Conservation (phyloP, 176 grass and related monocot genomes). For the Ananas comosus region DNA sequence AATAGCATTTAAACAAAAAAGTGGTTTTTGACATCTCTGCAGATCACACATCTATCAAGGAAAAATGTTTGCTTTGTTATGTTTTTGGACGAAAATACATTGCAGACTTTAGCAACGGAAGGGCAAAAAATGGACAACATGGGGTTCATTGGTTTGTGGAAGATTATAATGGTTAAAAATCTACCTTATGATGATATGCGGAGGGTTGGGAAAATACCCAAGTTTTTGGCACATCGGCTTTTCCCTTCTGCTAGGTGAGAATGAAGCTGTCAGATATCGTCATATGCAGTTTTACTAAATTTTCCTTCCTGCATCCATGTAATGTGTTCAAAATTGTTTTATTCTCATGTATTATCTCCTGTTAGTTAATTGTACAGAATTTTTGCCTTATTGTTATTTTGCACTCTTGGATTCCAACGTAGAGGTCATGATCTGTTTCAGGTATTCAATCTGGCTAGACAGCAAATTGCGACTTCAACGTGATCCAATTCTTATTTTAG, state of each 20-base stretch:
- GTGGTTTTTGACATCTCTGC: constrained; percentile 16
- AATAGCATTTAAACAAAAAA: constrained; percentile 6
- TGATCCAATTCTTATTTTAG: constrained; percentile 88
- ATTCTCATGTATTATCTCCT: neutral
- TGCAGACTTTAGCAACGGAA: constrained; percentile 82
- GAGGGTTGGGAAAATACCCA: constrained; percentile 95
- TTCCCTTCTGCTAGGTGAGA: constrained; percentile 88
- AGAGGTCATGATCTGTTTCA: constrained; percentile 21
- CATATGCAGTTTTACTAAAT: neutral
- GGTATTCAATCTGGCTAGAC: constrained; percentile 98
- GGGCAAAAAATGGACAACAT: constrained; percentile 65
- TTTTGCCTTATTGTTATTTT: neutral
- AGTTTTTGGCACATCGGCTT: constrained; percentile 87
- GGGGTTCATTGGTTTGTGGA: constrained; percentile 95
- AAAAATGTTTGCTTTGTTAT: constrained; percentile 98
- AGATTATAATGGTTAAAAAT: constrained; percentile 81
- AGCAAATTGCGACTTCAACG: constrained; percentile 92
- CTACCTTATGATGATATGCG: constrained; percentile 89
- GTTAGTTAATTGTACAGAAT: neutral
- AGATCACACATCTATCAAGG: constrained; percentile 94
- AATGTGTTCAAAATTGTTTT: neutral
- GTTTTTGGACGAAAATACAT: constrained; percentile 92
- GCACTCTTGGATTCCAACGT: neutral
- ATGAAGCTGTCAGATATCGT: neutral
- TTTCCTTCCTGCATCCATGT: neutral